Base-by-base conservation (phyloP, 2,329 filamentous ascomycete species). In the Botrytis aclada region DNA sequence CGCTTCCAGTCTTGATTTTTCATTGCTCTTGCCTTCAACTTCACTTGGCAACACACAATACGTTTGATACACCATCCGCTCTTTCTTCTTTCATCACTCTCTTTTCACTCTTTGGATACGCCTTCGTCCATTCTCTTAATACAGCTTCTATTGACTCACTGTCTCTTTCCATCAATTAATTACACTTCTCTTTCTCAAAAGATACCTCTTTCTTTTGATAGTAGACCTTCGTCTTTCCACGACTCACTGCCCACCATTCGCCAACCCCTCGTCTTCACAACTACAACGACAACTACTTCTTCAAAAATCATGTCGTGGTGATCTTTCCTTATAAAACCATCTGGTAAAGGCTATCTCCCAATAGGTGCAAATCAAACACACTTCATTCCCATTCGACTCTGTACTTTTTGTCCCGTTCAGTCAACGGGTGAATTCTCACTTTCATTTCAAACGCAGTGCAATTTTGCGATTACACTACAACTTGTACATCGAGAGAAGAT, bases 371-470 rank as follows among this genome's bases (percentile, higher is more conserved):
- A 51, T 32, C 22, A 32, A 41, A 64, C 32, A 51, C 69, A 39
- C 41, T 8, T 70, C 39, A 47, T 45, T 70, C 43, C 41, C 29
- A 22, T 51, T 22, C 16, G 45, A 51, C 37, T 29, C 51, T 43
- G 61, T 47, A 47, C 45, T 67, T 54, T 37, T 25, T 54, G 34
- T 39, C 25, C 64, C n/a, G 64, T 54, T n/a, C 32, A 64, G 69
- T 70, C n/a, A 70, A 63, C 25, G 20, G 69, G 37, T 29, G 43
- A 39, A 39, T n/a, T 51, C 64, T 64, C 69, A 41, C 58, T 32
- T 39, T 70, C 69, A 64, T 70, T 20, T 64, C 32, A 41, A 67
- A 43, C 41, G 12, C 20, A 64, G 32, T 70, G 45, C 41, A 32
- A n/a, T 64, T 51, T 64, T 10, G 41, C 56, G 41, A 62, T 70